Conservation (phyloP, 2,329 filamentous ascomycete genomes). For the Xylariaceae sp. region DNA sequence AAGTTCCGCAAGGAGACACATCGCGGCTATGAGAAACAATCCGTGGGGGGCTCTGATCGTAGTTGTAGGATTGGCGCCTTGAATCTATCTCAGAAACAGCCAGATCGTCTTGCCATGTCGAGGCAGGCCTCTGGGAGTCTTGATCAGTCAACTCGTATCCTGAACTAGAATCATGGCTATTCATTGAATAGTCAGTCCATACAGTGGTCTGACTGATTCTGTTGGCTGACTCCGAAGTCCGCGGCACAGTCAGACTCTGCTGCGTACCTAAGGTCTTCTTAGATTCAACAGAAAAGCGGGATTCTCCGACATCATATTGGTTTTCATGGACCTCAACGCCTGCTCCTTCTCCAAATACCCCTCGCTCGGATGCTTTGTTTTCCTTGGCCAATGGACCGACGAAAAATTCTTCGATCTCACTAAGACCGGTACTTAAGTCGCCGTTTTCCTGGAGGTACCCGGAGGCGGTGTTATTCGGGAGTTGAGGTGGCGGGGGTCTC, state of each 20-base stretch:
- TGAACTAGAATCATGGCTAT: conserved; percentile 44
- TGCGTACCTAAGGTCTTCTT: conserved; percentile 35
- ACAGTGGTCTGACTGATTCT: conserved; percentile 52
- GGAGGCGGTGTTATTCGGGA: background rate
- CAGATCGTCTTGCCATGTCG: conserved; percentile 23
- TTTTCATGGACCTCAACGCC: background rate
- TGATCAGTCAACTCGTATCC: conserved; percentile 27
- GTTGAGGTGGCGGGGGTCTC: background rate
- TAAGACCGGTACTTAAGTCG: conserved; percentile 24
- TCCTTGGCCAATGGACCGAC: conserved; percentile 27
- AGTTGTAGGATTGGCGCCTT: conserved; percentile 23
- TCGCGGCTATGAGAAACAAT: conserved; percentile 30
- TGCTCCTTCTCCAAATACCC: conserved; percentile 9
- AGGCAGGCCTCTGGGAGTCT: conserved; percentile 21
- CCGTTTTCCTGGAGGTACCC: conserved; percentile 20
- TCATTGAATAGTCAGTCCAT: conserved; percentile 60
- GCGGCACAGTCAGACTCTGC: conserved; percentile 46
- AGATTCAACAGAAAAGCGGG: conserved; percentile 27
- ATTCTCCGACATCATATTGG: conserved; percentile 15
- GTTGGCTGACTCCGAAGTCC: conserved; percentile 40
- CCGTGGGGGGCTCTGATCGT: conserved; percentile 27
- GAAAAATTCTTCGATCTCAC: conserved; percentile 30
- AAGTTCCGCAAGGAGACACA: conserved; percentile 30
- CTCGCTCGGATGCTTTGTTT: conserved; percentile 17
- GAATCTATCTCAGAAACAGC: conserved; percentile 29